These are phyloP conservation scores for Scutellaria minor DNA, from an alignment of 257 asterid species.

Conservation along the genomic window DNA sequence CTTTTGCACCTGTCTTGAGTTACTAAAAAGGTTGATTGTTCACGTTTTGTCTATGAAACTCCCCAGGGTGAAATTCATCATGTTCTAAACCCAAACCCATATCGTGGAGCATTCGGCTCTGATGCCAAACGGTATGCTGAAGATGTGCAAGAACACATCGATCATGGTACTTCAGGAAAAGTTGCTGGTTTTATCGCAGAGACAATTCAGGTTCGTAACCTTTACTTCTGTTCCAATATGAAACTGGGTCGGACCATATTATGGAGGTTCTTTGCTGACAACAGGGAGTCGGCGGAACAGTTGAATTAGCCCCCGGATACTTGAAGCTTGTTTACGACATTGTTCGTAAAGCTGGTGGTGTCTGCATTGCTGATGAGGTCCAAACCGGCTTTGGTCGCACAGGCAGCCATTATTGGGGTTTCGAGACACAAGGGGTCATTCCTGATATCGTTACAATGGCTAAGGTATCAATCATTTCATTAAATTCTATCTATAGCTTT, in stretches of 20 bases:
- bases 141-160: conserved; percentile 94
- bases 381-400: conserved; percentile 99
- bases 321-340: conserved; percentile 81
- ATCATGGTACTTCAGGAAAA: conserved; percentile 88
- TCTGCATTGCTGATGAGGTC: conserved; percentile 97
- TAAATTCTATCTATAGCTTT: conserved; percentile 4
- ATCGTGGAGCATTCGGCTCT: conserved; percentile 86
- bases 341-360: conserved; percentile 90
- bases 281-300: conserved; percentile 98
- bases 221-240: conserved; percentile 6
- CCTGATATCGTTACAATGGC: conserved; percentile 99
- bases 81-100: conserved; percentile 89
- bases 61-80: conserved; percentile 95
- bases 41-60: conserved; percentile 10
- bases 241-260: background rate
- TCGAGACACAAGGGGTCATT: conserved; percentile 83
- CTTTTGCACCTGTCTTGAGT: background rate
- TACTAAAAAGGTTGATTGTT: background rate
- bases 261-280: conserved; percentile 35
- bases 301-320: conserved; percentile 96
- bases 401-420: conserved; percentile 97
- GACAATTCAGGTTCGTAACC: conserved; percentile 79
- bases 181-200: conserved; percentile 97
- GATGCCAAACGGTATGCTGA: conserved; percentile 79
- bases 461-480: conserved; percentile 53